Evolutionary conservation across 805 yeast species (phyloP).

Genomic region (Yamadazyma insecticola): DNA sequence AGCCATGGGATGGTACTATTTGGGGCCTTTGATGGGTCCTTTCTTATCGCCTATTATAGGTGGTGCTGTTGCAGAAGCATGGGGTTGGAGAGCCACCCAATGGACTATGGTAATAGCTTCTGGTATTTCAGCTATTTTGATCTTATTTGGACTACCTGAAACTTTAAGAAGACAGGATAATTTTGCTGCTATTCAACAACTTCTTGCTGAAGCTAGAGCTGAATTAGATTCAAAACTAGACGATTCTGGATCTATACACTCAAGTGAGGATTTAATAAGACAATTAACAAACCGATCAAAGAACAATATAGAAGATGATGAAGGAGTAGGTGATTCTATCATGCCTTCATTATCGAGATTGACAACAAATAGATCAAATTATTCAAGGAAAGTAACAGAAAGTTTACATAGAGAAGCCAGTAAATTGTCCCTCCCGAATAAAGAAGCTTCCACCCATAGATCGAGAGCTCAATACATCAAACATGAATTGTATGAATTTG

Average conservation of each 20-base stretch:
- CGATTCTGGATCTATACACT: slow-evolving; percentile 1
- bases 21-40: slow-evolving; percentile 82
- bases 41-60: slow-evolving; percentile 74
- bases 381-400: slow-evolving; percentile 20
- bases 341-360: slow-evolving; percentile 36
- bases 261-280: slow-evolving; percentile 3
- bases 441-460: slow-evolving; percentile 8
- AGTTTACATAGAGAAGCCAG: slow-evolving; percentile 8
- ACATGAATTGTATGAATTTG: slow-evolving; percentile 39
- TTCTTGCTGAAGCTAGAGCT: slow-evolving; percentile 21
- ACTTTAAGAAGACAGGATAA: slow-evolving; percentile 66
- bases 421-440: too few relatives aligned
- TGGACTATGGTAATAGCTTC: slow-evolving; percentile 75
- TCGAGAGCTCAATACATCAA: slow-evolving; percentile 13
- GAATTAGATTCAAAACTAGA: slow-evolving; percentile 2
- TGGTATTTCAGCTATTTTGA: slow-evolving; percentile 44
- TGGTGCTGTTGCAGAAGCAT: slow-evolving; percentile 62
- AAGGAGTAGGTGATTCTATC: slow-evolving; percentile 34
- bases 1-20: slow-evolving; percentile 74
- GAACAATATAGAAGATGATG: slow-evolving; percentile 9
- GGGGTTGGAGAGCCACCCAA: slow-evolving; percentile 90
- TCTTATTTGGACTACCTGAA: slow-evolving; percentile 68
- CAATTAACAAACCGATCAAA: slow-evolving; percentile 2
- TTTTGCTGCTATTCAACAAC: slow-evolving; percentile 46
- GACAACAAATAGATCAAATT: slow-evolving; percentile 28